phyloP scores from a whole-genome alignment of 768 basidiomycete genomes.

The Phaffia australis region DNA sequence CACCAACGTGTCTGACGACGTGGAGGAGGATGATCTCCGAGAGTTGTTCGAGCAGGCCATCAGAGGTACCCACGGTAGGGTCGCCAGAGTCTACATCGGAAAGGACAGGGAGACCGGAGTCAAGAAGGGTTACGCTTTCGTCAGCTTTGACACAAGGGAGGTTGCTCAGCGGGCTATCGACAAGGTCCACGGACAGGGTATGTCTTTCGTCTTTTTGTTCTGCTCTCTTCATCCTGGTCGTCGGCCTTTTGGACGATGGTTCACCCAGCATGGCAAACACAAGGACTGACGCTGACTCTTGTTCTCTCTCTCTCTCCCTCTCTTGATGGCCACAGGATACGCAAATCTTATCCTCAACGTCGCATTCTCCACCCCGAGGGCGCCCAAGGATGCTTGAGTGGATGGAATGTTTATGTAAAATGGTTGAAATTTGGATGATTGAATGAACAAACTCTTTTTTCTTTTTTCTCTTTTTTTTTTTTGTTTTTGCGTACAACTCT shows the following conservation, averaged over 20 bases:
- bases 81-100: slow-evolving; percentile 85
- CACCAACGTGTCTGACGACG: slow-evolving; percentile 92
- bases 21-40: slow-evolving; percentile 83
- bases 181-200: slow-evolving; percentile 76
- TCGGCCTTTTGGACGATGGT: not conserved
- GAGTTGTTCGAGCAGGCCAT: slow-evolving; percentile 66
- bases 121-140: slow-evolving; percentile 95
- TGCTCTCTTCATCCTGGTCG: not conserved
- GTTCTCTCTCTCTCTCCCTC: not conserved
- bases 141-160: slow-evolving; percentile 76
- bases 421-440: too few species aligned
- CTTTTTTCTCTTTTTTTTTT: too few species aligned
- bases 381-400: not conserved
- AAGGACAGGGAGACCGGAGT: slow-evolving; percentile 86
- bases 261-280: too few species aligned
- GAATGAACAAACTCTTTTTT: too few species aligned
- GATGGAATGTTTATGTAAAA: too few species aligned
- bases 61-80: slow-evolving; percentile 46
- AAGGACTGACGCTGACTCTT: too few species aligned
- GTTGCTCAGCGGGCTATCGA: slow-evolving; percentile 79
- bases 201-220: not conserved
- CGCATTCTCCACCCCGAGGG: slow-evolving; percentile 45
- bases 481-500: too few species aligned
- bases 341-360: slow-evolving; percentile 74
- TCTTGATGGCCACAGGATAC: slow-evolving; percentile 42